Percentiles rank a stretch among this genome's conserved stretches.
Evolutionary conservation across 306 rosid species (phyloP).

Genomic region (Vigna trinervia): DNA sequence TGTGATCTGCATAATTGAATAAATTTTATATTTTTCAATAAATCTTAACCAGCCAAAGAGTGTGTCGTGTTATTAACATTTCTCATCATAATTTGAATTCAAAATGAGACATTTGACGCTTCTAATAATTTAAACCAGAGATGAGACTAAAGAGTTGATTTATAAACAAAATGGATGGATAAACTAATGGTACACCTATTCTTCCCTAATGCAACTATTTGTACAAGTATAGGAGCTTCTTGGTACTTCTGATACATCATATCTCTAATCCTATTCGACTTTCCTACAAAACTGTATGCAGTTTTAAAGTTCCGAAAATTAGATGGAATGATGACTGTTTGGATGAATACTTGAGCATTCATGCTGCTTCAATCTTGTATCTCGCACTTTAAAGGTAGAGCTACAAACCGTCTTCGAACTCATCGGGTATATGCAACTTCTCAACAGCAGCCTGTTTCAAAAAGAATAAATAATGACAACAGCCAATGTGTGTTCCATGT

Average conservation of each 20-base stretch:
- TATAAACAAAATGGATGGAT: slow-evolving; percentile 36
- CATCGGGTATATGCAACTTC: slow-evolving; percentile 92
- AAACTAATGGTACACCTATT: slow-evolving; percentile 43
- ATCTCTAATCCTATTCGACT: slow-evolving; percentile 49
- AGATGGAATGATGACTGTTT: slow-evolving; percentile 37
- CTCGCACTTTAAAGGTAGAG: slow-evolving; percentile 36
- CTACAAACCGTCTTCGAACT: slow-evolving; percentile 75
- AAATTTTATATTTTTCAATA: background rate
- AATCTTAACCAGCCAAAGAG: background rate
- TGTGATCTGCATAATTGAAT: no score
- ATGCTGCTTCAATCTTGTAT: slow-evolving; percentile 39
- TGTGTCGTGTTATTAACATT: background rate
- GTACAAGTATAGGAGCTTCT: slow-evolving; percentile 43
- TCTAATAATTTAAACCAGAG: background rate
- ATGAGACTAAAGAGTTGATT: background rate
- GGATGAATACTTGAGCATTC: slow-evolving; percentile 37
- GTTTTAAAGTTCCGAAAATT: slow-evolving; percentile 39
- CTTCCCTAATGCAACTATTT: slow-evolving; percentile 34
- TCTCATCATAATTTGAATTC: background rate
- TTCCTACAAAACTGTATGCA: slow-evolving; percentile 60
- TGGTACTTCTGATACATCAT: slow-evolving; percentile 31
- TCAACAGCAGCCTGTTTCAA: slow-evolving; percentile 79
- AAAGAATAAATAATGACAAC: slow-evolving; percentile 14
- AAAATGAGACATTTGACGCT: slow-evolving; percentile 7
- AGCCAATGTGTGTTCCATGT: background rate